phyloP scores from a whole-genome alignment of 164 flowering plant genomes.

The Chloranthus sessilifolius region DNA sequence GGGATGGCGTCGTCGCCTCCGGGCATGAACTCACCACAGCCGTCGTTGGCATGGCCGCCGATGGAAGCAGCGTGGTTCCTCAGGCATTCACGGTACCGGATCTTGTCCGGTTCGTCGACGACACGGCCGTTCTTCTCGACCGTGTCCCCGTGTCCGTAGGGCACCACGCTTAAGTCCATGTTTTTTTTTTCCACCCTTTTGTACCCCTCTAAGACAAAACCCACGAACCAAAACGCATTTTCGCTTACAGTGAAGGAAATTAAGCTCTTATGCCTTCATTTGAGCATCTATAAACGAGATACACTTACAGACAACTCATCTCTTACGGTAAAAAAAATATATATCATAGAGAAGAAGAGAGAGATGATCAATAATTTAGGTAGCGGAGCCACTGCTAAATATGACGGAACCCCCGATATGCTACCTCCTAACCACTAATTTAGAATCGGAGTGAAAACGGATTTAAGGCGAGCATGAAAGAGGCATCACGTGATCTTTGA shows the following conservation, averaged over 20 bases:
- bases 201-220: no score
- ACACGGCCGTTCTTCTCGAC: not conserved
- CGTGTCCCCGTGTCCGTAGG: slow-evolving; percentile 11
- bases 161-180: slow-evolving; percentile 21
- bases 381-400: not conserved
- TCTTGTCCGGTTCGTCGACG: not conserved
- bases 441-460: not conserved
- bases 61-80: slow-evolving; percentile 47
- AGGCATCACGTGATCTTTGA: slow-evolving; percentile 1
- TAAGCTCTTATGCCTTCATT: no score
- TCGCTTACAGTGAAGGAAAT: no score
- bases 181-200: no score
- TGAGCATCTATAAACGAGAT: no score
- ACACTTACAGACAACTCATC: no score
- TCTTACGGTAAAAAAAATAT: not conserved
- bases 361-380: not conserved
- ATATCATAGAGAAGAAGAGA: slow-evolving; percentile 3
- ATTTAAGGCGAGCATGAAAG: slow-evolving; percentile 2
- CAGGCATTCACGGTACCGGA: slow-evolving; percentile 40
- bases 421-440: not conserved
- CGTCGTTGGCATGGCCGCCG: slow-evolving; percentile 51
- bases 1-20: slow-evolving; percentile 6
- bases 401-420: not conserved
- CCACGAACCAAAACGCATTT: no score
- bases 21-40: slow-evolving; percentile 55